Evolutionary conservation across 2,329 filamentous ascomycete species (phyloP).

Genomic region (Ascochyta clinopodiicola): DNA sequence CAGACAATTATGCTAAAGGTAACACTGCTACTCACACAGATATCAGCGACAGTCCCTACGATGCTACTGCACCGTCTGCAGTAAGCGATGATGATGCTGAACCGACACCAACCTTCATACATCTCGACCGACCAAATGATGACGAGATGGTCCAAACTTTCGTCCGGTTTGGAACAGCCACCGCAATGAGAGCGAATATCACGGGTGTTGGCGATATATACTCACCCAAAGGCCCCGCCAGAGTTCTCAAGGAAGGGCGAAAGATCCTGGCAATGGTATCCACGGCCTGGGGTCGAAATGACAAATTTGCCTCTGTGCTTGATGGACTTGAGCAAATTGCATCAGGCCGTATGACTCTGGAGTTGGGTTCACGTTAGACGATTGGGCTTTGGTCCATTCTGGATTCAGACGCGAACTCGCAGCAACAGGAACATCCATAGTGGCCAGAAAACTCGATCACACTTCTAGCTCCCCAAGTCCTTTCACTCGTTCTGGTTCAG

Average conservation of each 20-base stretch:
- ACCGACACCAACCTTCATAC: constrained; percentile 54
- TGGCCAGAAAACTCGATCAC: no score
- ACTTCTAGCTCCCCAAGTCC: no score
- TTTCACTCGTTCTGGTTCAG: no score
- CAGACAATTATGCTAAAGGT: not conserved
- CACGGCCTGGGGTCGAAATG: constrained; percentile 17
- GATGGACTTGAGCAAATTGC: constrained; percentile 12
- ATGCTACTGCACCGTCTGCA: no score
- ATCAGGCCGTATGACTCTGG: not conserved
- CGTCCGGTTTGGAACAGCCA: constrained; percentile 53
- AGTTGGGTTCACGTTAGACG: not conserved
- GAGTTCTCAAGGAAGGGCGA: constrained; percentile 12
- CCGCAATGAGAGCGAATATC: constrained; percentile 15
- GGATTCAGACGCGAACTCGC: no score
- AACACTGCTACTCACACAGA: not conserved
- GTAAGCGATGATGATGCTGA: not conserved
- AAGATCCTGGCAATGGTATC: constrained; percentile 16
- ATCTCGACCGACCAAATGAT: constrained; percentile 62
- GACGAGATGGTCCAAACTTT: constrained; percentile 66
- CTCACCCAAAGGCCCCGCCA: constrained; percentile 11
- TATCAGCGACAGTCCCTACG: no score
- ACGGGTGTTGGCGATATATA: constrained; percentile 17
- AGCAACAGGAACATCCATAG: no score
- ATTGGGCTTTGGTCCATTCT: no score
- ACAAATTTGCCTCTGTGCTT: not conserved